phyloP scores from a whole-genome alignment of 805 yeast genomes.

The Lachancea fermentati region DNA sequence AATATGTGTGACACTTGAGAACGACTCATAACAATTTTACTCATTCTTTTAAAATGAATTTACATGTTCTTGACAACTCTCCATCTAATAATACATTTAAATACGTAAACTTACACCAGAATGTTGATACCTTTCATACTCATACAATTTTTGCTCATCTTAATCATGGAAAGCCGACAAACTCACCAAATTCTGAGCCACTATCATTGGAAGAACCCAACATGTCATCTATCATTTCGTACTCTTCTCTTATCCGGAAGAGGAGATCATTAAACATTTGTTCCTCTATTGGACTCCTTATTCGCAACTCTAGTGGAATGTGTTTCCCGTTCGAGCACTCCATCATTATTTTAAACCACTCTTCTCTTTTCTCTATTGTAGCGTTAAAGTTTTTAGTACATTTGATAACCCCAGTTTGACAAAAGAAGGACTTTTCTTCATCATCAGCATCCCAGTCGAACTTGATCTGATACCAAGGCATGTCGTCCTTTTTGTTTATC shows the following conservation, averaged over 20 bases:
- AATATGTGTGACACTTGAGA: too few species aligned
- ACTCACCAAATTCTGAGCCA: slow-evolving; percentile 5
- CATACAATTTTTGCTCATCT: not conserved
- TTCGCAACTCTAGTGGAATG: slow-evolving; percentile 20
- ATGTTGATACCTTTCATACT: not conserved
- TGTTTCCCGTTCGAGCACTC: slow-evolving; percentile 13
- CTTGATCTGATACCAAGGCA: slow-evolving; percentile 17
- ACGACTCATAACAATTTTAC: too few species aligned
- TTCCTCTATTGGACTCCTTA: slow-evolving; percentile 14
- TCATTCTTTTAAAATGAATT: too few species aligned
- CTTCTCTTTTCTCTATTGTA: slow-evolving; percentile 14
- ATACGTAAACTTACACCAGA: not conserved
- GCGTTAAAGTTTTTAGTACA: slow-evolving; percentile 15
- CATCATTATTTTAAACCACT: slow-evolving; percentile 16
- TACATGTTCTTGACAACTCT: too few species aligned
- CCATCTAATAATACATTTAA: too few species aligned
- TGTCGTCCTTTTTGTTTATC: slow-evolving; percentile 8
- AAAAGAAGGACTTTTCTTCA: slow-evolving; percentile 11
- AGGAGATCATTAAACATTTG: slow-evolving; percentile 21
- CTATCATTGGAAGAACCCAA: slow-evolving; percentile 14
- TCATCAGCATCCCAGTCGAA: slow-evolving; percentile 14
- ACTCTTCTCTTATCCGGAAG: slow-evolving; percentile 27
- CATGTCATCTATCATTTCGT: slow-evolving; percentile 26
- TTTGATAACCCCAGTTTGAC: slow-evolving; percentile 19
- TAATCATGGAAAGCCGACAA: slow-evolving; percentile 1